Evolutionary conservation across 257 asterid genomes (phyloP), one percentile per base, ranked within the genome.

Genomic region (Lycium ferocissimum): DNA sequence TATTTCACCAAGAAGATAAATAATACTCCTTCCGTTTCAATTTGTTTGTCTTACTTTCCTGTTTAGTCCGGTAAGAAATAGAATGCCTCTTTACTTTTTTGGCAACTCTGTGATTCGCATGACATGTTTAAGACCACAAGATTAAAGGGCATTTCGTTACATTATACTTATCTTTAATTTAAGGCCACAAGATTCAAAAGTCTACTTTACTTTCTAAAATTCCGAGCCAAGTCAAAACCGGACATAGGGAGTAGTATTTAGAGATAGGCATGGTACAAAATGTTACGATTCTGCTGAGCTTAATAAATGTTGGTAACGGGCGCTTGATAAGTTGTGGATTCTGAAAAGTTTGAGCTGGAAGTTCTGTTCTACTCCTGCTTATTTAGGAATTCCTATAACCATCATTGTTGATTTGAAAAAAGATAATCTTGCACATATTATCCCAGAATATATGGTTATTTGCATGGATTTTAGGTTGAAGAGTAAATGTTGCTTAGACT

Each of bases 281-380:
- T 62, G 7, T 22, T 62, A 2, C 37, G 38, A 62, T 1, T 3
- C 70, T 62, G 38, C 70, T 20, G 70, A 62, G 70, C 20, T n/a
- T 62, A 62, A 22, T 22, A 15, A 62, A 62, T 22, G 7, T 62
- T 62, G 61, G 26, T 63, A 22, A 10, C 37, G 22, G 22, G 70
- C 38, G 51, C 51, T 15, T 69, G 78, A 69, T 67, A 38, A 37
- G 65, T 72, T 72, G 9, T 43, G 57, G 56, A 9, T 72, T 3
- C 57, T 72, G 80, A 9, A 72, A 72, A 72, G 18, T 59, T 59
- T 59, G 33, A 59, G 66, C 66, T 59, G 66, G 10, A 59, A 18
- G 11, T 66, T 35, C 45, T 66, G 47, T 51, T 13, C 14, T 76
- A 33, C 47, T 76, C 14, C 18, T 49, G 62, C 8, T 75, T 26